A percentile compares a stretch with the other conserved stretches of the same genome.
phyloP scores from a whole-genome alignment of 2,329 filamentous ascomycete species.

The Phoma sp. region DNA sequence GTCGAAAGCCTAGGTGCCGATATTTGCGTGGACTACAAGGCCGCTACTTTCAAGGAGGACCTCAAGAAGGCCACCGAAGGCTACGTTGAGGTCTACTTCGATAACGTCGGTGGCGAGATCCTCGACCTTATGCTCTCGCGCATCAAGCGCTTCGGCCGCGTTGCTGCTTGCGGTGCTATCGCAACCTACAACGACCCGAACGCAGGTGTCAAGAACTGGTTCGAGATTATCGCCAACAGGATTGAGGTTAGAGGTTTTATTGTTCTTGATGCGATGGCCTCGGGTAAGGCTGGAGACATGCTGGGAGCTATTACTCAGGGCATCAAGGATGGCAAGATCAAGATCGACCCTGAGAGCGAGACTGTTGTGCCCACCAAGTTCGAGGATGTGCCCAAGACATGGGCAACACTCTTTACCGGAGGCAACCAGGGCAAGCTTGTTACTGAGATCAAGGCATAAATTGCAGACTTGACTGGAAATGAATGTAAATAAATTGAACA shows the following conservation, averaged over 20 bases:
- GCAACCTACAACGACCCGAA: slow-evolving; percentile 51
- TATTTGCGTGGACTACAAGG: slow-evolving; percentile 64
- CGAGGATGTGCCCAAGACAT: slow-evolving; percentile 59
- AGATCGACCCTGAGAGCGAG: slow-evolving; percentile 55
- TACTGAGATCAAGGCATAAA: slow-evolving; percentile 42
- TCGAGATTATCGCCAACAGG: slow-evolving; percentile 52
- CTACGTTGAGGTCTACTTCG: slow-evolving; percentile 62
- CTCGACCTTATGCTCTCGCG: slow-evolving; percentile 56
- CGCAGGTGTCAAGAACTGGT: slow-evolving; percentile 53
- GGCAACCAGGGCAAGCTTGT: slow-evolving; percentile 58
- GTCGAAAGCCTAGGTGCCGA: slow-evolving; percentile 61
- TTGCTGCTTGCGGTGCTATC: slow-evolving; percentile 56
- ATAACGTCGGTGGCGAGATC: slow-evolving; percentile 60
- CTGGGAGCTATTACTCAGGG: slow-evolving; percentile 34
- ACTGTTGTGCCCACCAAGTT: slow-evolving; percentile 57
- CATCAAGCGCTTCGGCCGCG: slow-evolving; percentile 51
- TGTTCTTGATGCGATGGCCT: slow-evolving; percentile 49
- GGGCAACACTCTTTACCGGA: slow-evolving; percentile 58
- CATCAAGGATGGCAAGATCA: slow-evolving; percentile 56
- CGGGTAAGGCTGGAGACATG: slow-evolving; percentile 37
- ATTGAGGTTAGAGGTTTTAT: slow-evolving; percentile 56
- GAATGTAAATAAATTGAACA: background rate
- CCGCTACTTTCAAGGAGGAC: slow-evolving; percentile 55
- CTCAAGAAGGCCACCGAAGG: slow-evolving; percentile 56
- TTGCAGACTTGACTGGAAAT: background rate